Base-by-base conservation (phyloP, 2,329 filamentous ascomycete genomes). In the Colletotrichum kahawae region DNA sequence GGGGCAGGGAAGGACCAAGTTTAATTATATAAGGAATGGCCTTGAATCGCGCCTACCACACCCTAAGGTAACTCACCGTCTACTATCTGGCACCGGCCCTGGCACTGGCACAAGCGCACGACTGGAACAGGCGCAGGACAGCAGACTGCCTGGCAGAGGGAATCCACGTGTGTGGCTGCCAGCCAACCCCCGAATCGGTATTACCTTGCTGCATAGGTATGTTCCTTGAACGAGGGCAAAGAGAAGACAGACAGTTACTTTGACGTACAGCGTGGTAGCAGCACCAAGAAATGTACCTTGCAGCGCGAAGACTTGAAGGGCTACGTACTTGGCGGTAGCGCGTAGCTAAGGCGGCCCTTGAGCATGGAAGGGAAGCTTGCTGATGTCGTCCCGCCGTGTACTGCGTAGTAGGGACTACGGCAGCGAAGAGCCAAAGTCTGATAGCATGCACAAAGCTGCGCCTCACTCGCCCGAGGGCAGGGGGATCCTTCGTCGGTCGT, bases 361-460 rank as follows among this genome's bases (percentile, higher is more conserved):
- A 62, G 70, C 70, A 68, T n/a, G 64, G 57, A 68, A 75, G 73
- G 69, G 70, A 75, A 73, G 64, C 70, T 72, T 75, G 73, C 73
- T 68, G 69, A 75, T 73, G 64, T 75, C 69, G 48, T 75, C 57
- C 73, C 62, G 69, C 73, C 48, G 73, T 31, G 69, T 63, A 24
- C 24, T 24, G 24, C 24, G 24, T 24, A 24, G 24, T 24, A 65
- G 34, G 71, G 67, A 59, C 38, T 56, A 68, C 43, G 43, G 43
- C 43, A 51, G 43, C 43, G 64, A 64, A 64, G 64, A 24, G 48
- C 63, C 31, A 67, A 64, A 68, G 69, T 75, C 36, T 73, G 73
- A 68, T 71, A 27, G 24, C 4, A 59, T 67, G 71, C 71, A 74
- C 60, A 71, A 62, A 74, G 67, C 71, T 74, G 68, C 67, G 71